Evolutionary conservation across 176 grass and related monocot species (phyloP), one percentile per base, ranked within the genome.

Genomic region (Cocos nucifera): DNA sequence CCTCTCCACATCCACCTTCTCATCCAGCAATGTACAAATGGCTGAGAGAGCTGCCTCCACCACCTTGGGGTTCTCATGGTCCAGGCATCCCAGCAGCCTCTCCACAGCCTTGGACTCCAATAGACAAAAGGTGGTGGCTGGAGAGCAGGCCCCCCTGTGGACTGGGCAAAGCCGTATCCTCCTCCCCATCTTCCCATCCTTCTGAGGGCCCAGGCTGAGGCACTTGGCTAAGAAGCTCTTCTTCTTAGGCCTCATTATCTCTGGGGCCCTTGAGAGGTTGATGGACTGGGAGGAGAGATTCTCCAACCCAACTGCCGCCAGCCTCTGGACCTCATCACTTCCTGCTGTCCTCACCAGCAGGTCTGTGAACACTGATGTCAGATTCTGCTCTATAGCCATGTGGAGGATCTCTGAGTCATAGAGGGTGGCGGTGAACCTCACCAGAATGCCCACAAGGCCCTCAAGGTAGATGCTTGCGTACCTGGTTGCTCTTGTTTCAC

Each of bases 11-110:
- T 98, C 88, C 18, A 92, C 84, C 0, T 26, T 62, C 25, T 86
- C 88, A 9, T 93, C 88, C 30, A 93, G 29, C n/a, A 98, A 80
- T 70, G 94, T 98, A 65, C 76, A 71, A 25, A 98, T 76, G 48
- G 88, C 88, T 9, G 78, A 84, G 20, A 93, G 66, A 2, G 74
- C 74, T 7, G 88, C 82, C 27, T 80, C 77, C 49, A 79, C 85
- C 21, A 81, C 85, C 19, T 65, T 64, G 15, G 22, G 44, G 5
- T 72, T 83, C 63, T 98, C 88, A 23, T 54, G 71, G 53, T 98
- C 88, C 1, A 98, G 71, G 30, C 75, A 71, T 25, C 79, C 58
- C 3, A 98, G 53, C 55, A 98, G 88, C 60, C 53, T 74, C 71
- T 92, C 94, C 2, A 83, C 87, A 2, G 94, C 63, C 32, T 73